Percentiles rank a stretch among this genome's conserved stretches.
Conservation (phyloP, 2,329 filamentous ascomycete genomes). For the Colletotrichum sp. region DNA sequence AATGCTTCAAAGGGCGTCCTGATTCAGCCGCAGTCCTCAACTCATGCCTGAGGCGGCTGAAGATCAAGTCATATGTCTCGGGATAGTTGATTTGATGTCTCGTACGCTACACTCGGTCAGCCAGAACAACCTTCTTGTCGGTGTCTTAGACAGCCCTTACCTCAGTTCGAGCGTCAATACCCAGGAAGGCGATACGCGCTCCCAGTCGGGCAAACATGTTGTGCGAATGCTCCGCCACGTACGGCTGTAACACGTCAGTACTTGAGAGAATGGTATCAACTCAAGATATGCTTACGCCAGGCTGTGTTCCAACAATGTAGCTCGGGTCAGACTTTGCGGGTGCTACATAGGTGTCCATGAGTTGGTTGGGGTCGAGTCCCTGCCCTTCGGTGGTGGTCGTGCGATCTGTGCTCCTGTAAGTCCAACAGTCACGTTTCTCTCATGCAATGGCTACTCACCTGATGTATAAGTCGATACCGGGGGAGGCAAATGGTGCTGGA, state of each 20-base stretch:
- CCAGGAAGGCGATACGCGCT: slow-evolving; percentile 81
- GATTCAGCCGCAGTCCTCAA: slow-evolving; percentile 69
- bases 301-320: slow-evolving; percentile 79
- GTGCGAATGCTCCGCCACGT: slow-evolving; percentile 86
- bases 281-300: slow-evolving; percentile 69
- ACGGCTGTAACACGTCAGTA: slow-evolving; percentile 65
- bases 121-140: background rate
- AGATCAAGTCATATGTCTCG: slow-evolving; percentile 86
- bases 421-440: slow-evolving; percentile 28
- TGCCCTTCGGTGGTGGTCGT: slow-evolving; percentile 32
- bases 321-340: slow-evolving; percentile 62
- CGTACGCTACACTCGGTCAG: slow-evolving; percentile 63
- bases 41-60: slow-evolving; percentile 76
- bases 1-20: slow-evolving; percentile 82
- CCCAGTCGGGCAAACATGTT: slow-evolving; percentile 88
- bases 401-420: slow-evolving; percentile 22
- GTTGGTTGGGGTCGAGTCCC: slow-evolving; percentile 72
- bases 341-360: slow-evolving; percentile 76
- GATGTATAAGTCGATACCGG: slow-evolving; percentile 87
- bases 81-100: slow-evolving; percentile 95
- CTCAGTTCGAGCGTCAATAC: slow-evolving; percentile 92
- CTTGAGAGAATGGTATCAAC: slow-evolving; percentile 60
- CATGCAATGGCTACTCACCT: slow-evolving; percentile 46
- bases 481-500: slow-evolving; percentile 92
- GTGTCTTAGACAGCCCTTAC: slow-evolving; percentile 38